Conservation (phyloP, 192 early-diverging fungal species). For the Phlyctochytrium bullatum region DNA sequence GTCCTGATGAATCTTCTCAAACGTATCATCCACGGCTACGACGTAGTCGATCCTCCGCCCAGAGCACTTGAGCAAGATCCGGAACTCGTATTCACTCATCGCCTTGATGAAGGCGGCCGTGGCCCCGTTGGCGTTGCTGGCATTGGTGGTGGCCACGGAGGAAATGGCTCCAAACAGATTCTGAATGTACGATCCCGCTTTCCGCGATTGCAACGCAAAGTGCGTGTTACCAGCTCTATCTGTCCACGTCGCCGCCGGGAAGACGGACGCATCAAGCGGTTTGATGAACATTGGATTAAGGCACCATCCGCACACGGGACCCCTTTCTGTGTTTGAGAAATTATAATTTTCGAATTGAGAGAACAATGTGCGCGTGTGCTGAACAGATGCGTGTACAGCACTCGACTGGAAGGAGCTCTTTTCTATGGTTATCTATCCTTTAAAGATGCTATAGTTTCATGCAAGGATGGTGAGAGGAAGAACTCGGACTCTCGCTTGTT, state of each 20-base stretch:
- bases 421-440: no score
- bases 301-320: no score
- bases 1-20: slow-evolving; percentile 54
- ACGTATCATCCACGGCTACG: slow-evolving; percentile 51
- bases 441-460: no score
- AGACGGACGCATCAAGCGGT: slow-evolving; percentile 33
- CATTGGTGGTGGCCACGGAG: not conserved
- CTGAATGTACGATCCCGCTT: slow-evolving; percentile 21
- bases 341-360: no score
- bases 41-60: slow-evolving; percentile 26
- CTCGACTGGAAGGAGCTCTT: no score
- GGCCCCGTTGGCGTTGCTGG: not conserved
- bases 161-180: slow-evolving; percentile 2
- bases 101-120: slow-evolving; percentile 26
- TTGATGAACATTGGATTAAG: slow-evolving; percentile 52
- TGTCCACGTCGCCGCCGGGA: slow-evolving; percentile 35
- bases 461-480: no score
- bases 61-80: slow-evolving; percentile 41
- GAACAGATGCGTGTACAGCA: no score
- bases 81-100: slow-evolving; percentile 43
- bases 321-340: no score
- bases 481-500: no score
- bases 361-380: no score
- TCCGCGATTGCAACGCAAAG: slow-evolving; percentile 49
- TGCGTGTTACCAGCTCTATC: slow-evolving; percentile 53